Base-by-base conservation (phyloP, 2,329 filamentous ascomycete species). In the Colletotrichum camelliae region DNA sequence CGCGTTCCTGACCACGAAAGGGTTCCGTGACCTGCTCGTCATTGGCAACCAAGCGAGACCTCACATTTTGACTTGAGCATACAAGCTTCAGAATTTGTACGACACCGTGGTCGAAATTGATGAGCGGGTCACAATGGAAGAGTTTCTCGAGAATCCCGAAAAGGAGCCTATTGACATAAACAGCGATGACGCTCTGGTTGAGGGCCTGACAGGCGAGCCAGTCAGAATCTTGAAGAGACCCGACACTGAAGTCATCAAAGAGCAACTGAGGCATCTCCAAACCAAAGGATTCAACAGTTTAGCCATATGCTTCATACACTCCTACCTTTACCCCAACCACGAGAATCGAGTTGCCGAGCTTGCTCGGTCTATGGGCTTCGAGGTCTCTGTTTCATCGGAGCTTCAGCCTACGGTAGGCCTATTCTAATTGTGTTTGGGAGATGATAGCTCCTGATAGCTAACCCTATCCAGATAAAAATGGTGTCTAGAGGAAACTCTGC, bases 21-120 rank as follows among this genome's bases (percentile, higher is more conserved):
- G 82, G 0, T 94, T 95, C 84, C 92, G 91, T 76, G 93, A 95
- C 81, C 92, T 93, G 75, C 86, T 94, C 15, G 87, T 90, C 72
- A 95, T 95, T 81, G 93, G 94, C 4, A 94, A 95, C 80, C 93
- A 95, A 82, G 91, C 91, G 9, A 88, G 94, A 35, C 93, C 93
- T 6, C 91, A 93, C 77, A 92, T 95, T 69, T 95, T 79, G 93
- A 94, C 79, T 85, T 95, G 18, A 91, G 90, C 31, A 93, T 95
- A 67, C 68, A 93, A 93, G 78, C 90, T 93, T 1, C 90, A 93
- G 72, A 91, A 93, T 12, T 86, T 95, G 1, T 94, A 94, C 81
- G 89, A 92, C 73, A 88, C 85, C 58, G 93, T 95, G 1, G 83
- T 95, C 15, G 93, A 95, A 83, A 88, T 95, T 29, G 91, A 94